phyloP scores from a whole-genome alignment of 495 filamentous ascomycete species.

The Talaromyces trachyspermus region DNA sequence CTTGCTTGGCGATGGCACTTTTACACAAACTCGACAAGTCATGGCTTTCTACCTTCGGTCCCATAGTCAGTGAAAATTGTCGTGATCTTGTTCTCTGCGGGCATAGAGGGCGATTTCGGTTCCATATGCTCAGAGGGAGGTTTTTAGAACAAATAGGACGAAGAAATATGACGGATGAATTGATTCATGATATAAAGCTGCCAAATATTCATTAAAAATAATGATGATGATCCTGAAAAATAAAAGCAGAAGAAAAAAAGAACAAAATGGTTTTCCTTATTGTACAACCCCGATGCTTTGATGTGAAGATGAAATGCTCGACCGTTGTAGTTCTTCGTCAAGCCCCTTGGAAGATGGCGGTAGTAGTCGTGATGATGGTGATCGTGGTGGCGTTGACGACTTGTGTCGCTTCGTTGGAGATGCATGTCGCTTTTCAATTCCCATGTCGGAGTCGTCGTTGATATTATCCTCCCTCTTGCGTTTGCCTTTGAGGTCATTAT shows the following conservation, averaged over 20 bases:
- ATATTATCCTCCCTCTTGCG: conserved; percentile 57
- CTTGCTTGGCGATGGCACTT: too few species aligned
- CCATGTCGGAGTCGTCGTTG: conserved; percentile 22
- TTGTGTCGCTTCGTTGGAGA: conserved; percentile 33
- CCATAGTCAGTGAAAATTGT: too few species aligned
- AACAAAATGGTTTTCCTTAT: background rate
- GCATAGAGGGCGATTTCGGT: too few species aligned
- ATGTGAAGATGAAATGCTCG: conserved; percentile 5
- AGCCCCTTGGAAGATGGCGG: background rate
- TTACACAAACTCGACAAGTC: too few species aligned
- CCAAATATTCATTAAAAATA: conserved; percentile 1
- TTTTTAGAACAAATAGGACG: too few species aligned
- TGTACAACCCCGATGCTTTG: conserved; percentile 11
- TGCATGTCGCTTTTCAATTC: conserved; percentile 13
- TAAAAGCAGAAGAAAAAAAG: background rate
- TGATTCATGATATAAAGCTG: too few species aligned
- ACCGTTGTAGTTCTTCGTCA: conserved; percentile 4
- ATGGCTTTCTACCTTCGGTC: too few species aligned
- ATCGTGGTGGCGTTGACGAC: conserved; percentile 26
- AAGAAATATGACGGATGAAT: too few species aligned
- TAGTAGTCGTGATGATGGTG: background rate
- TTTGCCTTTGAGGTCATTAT: conserved; percentile 16
- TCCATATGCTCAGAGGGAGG: too few species aligned
- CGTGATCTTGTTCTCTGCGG: too few species aligned
- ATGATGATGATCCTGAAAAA: conserved; percentile 9